Base-by-base conservation (phyloP, 441 rosid genomes). In the Eruca vesicaria region DNA sequence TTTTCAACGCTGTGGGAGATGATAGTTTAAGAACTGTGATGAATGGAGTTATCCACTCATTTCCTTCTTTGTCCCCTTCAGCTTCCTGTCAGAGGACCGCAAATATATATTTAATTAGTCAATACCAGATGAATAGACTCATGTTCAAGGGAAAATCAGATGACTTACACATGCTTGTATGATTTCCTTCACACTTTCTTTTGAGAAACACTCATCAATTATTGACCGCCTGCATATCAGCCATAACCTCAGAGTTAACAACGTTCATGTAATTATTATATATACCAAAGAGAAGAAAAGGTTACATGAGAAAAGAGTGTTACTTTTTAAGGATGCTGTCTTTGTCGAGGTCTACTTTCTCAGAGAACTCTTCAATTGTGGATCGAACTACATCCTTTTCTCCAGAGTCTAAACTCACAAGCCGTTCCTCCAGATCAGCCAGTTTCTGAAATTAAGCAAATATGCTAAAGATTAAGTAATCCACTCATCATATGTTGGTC, bases 301-400 rank as follows among this genome's bases (percentile, higher is more conserved):
- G 31, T 14, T 29, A 56, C n/a, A 9, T 5, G 33, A 29, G 58
- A 63, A 1, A 28, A 38, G 2, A n/a, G 45, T 52, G 7, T 84
- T 90, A 92, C 99, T 89, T 92, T 86, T 79, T 89, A 70, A 94
- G 80, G 53, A 88, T 33, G 62, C 99, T 92, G 58, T 74, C 86
- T 80, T 88, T 83, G 35, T 86, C 94, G 28, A 84, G 86, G 72
- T 83, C 85, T 60, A 92, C 84, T 69, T 82, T 80, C 74, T 81
- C 71, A 7, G 97, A 86, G 81, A 87, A 89, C 77, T 89, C 91
- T 68, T 85, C 93, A 66, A 94, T 88, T 9, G 84, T 86, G 65
- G 96, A 82, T 69, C 78, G 87, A 52, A 94, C 87, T 8, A 82
- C 83, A 62, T 79, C 73, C 59, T 71, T 76, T 29, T 84, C 87